Percentiles rank a stretch among this genome's conserved stretches.
phyloP scores from a whole-genome alignment of 2,329 filamentous ascomycete species.

The Samsoniella hepiali region DNA sequence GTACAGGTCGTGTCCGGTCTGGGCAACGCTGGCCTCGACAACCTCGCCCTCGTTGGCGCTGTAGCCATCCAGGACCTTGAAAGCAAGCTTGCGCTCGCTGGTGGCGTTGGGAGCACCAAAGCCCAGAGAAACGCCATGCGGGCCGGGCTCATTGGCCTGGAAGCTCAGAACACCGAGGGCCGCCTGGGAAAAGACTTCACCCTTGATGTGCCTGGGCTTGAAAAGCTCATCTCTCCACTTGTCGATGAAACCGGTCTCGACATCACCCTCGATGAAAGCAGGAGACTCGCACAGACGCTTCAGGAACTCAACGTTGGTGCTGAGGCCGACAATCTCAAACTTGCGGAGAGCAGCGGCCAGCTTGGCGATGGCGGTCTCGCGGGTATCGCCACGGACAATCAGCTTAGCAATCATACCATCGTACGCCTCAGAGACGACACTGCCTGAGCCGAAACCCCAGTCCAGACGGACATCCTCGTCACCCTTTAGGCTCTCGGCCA shows the following conservation, averaged over 20 bases:
- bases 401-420: conserved; percentile 99
- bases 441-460: conserved; percentile 86
- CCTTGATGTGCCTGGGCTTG: conserved; percentile 53
- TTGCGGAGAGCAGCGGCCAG: conserved; percentile 75
- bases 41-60: conserved; percentile 63
- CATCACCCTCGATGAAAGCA: conserved; percentile 80
- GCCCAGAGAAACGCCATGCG: conserved; percentile 52
- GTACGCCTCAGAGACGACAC: conserved; percentile 90
- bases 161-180: conserved; percentile 69
- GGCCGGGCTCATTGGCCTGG: conserved; percentile 38
- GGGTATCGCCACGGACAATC: conserved; percentile 78
- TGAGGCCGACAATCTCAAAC: conserved; percentile 89
- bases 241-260: conserved; percentile 95
- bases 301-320: conserved; percentile 95
- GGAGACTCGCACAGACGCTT: conserved; percentile 80
- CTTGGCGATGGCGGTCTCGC: conserved; percentile 79
- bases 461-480: conserved; percentile 81
- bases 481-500: conserved; percentile 58
- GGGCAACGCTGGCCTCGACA: conserved; percentile 49
- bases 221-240: conserved; percentile 84
- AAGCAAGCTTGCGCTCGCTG: conserved; percentile 46
- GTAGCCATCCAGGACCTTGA: conserved; percentile 58
- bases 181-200: conserved; percentile 82
- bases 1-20: conserved; percentile 46
- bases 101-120: conserved; percentile 46